Evolutionary conservation across 75 land plant species (phyloP).

Genomic region (Cunninghamia lanceolata): DNA sequence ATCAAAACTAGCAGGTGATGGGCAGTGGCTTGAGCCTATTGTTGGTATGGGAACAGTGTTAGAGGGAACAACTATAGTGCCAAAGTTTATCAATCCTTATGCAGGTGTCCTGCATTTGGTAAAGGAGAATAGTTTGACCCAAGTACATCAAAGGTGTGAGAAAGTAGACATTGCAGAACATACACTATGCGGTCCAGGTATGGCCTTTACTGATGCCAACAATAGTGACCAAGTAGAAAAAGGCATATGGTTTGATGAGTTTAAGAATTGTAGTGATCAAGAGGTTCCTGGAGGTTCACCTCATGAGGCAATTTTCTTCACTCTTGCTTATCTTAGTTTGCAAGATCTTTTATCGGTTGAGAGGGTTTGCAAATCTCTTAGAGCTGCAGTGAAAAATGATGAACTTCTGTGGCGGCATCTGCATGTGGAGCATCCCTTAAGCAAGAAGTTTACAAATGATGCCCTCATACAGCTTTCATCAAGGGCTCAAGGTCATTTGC

Average conservation of each 20-base stretch:
- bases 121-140: neutral
- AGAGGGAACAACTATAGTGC: neutral
- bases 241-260: neutral
- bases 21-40: neutral
- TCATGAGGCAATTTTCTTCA: conserved; percentile 42
- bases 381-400: conserved; percentile 41
- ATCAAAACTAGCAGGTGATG: neutral
- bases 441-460: conserved; percentile 58
- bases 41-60: neutral
- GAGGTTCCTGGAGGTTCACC: conserved; percentile 18
- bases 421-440: conserved; percentile 66
- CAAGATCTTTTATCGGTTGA: conserved; percentile 58
- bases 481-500: conserved; percentile 62
- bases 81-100: conserved; percentile 8
- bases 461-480: conserved; percentile 41
- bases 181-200: neutral
- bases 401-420: conserved; percentile 52
- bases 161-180: neutral
- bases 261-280: neutral
- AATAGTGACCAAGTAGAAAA: neutral
- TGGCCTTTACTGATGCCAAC: neutral
- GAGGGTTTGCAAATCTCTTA: conserved; percentile 53
- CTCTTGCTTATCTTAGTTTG: conserved; percentile 51
- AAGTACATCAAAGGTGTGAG: neutral
- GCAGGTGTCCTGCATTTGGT: neutral